Evolutionary conservation across 179 eudicot genomes (phyloP).

Genomic region (Silene coronaria): DNA sequence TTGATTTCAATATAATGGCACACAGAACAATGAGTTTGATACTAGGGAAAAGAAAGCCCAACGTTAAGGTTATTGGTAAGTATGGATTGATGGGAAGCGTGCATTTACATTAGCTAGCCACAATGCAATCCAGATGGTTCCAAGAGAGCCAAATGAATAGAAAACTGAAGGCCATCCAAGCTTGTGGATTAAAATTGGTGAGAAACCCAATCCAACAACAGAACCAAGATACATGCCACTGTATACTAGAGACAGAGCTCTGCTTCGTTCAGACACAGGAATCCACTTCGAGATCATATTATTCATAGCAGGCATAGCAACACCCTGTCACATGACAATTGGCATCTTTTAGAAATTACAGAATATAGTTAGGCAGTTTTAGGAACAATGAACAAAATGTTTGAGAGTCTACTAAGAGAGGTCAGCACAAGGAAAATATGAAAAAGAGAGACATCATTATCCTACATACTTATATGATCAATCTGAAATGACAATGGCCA

Average conservation of each 20-base stretch:
- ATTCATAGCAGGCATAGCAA: constrained; percentile 99
- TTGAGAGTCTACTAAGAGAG: too few relatives aligned
- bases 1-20: not conserved
- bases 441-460: not conserved
- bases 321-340: constrained; percentile 52
- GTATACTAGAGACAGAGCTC: constrained; percentile 89
- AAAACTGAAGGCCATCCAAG: constrained; percentile 93
- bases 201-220: constrained; percentile 83
- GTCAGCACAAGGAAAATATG: too few relatives aligned
- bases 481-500: not conserved
- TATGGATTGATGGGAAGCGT: not conserved
- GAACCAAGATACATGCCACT: constrained; percentile 99
- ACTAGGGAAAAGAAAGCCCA: not conserved
- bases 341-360: not conserved
- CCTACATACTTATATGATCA: not conserved
- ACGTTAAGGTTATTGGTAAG: not conserved
- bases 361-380: constrained; percentile 7
- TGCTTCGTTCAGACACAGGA: constrained; percentile 93
- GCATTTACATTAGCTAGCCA: constrained; percentile 69
- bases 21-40: not conserved
- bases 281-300: constrained; percentile 89
- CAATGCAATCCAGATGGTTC: constrained; percentile 79
- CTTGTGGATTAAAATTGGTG: constrained; percentile 77
- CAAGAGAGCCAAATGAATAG: constrained; percentile 89
- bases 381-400: constrained; percentile 1